Evolutionary conservation across 2,329 filamentous ascomycete genomes (phyloP).

Genomic region (Akanthomyces muscarius): DNA sequence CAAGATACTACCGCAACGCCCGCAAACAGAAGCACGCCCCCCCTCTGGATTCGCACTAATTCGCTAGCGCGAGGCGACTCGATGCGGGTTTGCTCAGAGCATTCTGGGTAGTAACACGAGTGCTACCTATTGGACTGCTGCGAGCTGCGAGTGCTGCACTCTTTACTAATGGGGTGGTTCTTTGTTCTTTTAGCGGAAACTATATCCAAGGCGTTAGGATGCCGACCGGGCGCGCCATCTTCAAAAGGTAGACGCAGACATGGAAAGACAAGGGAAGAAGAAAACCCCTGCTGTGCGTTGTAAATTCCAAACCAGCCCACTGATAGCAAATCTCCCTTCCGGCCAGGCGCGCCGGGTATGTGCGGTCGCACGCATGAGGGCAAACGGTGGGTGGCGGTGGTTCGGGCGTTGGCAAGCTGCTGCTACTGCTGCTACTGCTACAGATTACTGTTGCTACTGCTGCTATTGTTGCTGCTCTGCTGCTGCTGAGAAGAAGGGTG

Average conservation of each 20-base stretch:
- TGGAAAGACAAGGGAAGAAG: no score
- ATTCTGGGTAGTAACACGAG: not conserved
- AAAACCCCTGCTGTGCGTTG: not conserved
- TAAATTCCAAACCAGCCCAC: no score
- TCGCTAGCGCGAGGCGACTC: conserved; percentile 10
- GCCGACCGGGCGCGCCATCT: no score
- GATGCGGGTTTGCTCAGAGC: conserved; percentile 15
- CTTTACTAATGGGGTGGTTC: not conserved
- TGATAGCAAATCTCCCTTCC: no score
- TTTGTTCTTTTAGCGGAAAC: not conserved
- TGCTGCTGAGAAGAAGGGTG: not conserved
- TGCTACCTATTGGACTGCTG: conserved; percentile 3
- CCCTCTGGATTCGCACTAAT: not conserved
- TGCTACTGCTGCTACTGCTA: no score
- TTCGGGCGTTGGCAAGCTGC: no score
- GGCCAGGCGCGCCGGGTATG: no score
- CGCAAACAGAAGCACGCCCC: conserved; percentile 2
- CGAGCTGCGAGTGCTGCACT: not conserved
- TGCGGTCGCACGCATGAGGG: no score
- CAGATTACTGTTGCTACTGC: no score
- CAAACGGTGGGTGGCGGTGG: no score
- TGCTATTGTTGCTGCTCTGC: no score
- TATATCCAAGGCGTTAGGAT: not conserved
- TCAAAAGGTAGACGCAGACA: no score
- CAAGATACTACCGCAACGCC: not conserved